Evolutionary conservation across 306 rosid genomes (phyloP).

Genomic region (Neltuma alba): DNA sequence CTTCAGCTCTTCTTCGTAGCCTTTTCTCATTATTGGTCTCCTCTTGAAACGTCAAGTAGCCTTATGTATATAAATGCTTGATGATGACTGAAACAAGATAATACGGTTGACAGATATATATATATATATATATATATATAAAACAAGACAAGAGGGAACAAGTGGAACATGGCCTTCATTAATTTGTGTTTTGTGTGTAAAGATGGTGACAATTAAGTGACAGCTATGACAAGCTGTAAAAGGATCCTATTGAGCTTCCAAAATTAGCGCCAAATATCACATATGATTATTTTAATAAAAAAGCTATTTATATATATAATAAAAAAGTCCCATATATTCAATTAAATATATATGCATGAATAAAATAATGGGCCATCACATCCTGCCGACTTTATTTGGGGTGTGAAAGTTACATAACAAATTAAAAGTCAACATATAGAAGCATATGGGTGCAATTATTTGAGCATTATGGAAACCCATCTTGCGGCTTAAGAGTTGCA

Average conservation of each 20-base stretch:
- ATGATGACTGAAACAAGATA: neutral
- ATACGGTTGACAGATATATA: neutral
- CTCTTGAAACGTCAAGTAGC: neutral
- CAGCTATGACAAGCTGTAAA: neutral
- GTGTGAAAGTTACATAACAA: neutral
- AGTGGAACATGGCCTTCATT: neutral
- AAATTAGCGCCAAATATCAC: too few relatives aligned
- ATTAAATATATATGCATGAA: neutral
- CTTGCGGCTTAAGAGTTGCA: conserved; percentile 36
- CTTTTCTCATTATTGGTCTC: neutral
- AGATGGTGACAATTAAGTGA: neutral
- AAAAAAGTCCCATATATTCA: neutral
- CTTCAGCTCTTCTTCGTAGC: too few relatives aligned
- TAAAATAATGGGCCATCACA: neutral
- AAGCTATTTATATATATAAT: too few relatives aligned
- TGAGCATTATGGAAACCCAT: conserved; percentile 18
- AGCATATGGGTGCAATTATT: neutral
- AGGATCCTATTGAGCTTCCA: too few relatives aligned
- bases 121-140: neutral
- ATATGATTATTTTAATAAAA: too few relatives aligned
- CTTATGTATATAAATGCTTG: neutral
- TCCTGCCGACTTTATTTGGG: conserved; percentile 5
- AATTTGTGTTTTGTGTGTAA: neutral
- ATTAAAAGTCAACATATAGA: neutral
- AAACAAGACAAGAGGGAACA: neutral